phyloP scores from a whole-genome alignment of 139 green algal species.

The Coelastrella sp. region DNA sequence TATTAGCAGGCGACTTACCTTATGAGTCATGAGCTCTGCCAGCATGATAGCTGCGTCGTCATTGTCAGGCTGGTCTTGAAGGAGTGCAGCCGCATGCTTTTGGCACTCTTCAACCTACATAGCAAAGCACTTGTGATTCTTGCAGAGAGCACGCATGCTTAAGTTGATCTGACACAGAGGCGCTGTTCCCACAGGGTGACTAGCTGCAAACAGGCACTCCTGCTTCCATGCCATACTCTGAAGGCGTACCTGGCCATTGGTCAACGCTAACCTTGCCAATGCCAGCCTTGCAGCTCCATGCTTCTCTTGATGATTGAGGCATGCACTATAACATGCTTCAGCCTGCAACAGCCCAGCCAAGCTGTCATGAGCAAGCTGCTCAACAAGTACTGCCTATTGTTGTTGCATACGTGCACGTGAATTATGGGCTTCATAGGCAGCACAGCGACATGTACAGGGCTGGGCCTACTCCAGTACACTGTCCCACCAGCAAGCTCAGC shows the following conservation, averaged over 20 bases:
- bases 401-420: too few species aligned
- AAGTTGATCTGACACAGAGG: too few species aligned
- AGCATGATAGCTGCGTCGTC: conserved; percentile 83
- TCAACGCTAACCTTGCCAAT: conserved; percentile 70
- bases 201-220: too few species aligned
- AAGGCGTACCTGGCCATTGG: conserved; percentile 63
- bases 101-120: conserved; percentile 45
- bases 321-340: conserved; percentile 66
- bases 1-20: conserved; percentile 48
- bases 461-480: too few species aligned
- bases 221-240: too few species aligned
- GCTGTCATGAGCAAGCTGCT: background rate
- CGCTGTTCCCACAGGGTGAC: too few species aligned
- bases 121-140: background rate
- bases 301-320: conserved; percentile 56
- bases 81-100: conserved; percentile 67
- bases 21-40: conserved; percentile 84
- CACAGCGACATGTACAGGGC: too few species aligned
- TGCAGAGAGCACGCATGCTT: too few species aligned
- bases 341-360: conserved; percentile 48
- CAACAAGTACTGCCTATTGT: too few species aligned
- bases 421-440: too few species aligned
- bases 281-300: conserved; percentile 64
- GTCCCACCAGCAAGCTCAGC: too few species aligned
- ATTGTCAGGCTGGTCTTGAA: conserved; percentile 77